A percentile compares a stretch with the other conserved stretches of the same genome.
Evolutionary conservation across 2,329 filamentous ascomycete species (phyloP).

Genomic region (Penicillium sp.): DNA sequence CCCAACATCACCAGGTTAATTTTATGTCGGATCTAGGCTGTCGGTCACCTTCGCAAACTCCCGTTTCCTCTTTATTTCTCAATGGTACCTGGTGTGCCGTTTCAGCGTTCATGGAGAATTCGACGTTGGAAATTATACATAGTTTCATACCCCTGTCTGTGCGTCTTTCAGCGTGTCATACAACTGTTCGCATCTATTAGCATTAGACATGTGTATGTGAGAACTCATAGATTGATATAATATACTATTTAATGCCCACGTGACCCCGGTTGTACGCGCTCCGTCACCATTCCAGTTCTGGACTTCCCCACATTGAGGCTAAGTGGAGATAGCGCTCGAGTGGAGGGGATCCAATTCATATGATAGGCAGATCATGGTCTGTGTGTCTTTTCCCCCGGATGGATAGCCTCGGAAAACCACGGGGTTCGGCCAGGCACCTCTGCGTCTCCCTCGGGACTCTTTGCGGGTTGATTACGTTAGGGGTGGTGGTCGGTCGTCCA

Average conservation of each 20-base stretch:
- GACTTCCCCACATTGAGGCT: constrained; percentile 25
- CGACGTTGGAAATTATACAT: constrained; percentile 15
- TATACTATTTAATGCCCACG: constrained; percentile 9
- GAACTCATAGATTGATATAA: constrained; percentile 9
- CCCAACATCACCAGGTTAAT: constrained; percentile 39
- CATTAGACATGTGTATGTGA: constrained; percentile 18
- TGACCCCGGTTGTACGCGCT: constrained; percentile 20
- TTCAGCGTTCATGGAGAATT: constrained; percentile 13
- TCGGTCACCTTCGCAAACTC: not conserved
- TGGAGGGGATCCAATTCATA: not conserved
- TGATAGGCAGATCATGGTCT: constrained; percentile 8
- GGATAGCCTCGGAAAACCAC: constrained; percentile 22
- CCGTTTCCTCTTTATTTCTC: not conserved
- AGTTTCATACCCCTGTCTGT: constrained; percentile 17
- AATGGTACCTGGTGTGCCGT: constrained; percentile 9
- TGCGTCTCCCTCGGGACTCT: constrained; percentile 6
- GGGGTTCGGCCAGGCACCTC: constrained; percentile 13
- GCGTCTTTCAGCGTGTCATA: constrained; percentile 14
- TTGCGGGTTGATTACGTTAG: constrained; percentile 17
- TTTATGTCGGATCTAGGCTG: not conserved
- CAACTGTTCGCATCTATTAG: constrained; percentile 7
- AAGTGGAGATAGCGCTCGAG: constrained; percentile 17
- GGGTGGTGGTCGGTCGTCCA: not conserved
- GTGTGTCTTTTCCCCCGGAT: constrained; percentile 5
- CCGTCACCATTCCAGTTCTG: constrained; percentile 19